These are phyloP conservation scores for Vitis hybrid DNA, from an alignment of 177 flowering plant species.

Conservation along the genomic window DNA sequence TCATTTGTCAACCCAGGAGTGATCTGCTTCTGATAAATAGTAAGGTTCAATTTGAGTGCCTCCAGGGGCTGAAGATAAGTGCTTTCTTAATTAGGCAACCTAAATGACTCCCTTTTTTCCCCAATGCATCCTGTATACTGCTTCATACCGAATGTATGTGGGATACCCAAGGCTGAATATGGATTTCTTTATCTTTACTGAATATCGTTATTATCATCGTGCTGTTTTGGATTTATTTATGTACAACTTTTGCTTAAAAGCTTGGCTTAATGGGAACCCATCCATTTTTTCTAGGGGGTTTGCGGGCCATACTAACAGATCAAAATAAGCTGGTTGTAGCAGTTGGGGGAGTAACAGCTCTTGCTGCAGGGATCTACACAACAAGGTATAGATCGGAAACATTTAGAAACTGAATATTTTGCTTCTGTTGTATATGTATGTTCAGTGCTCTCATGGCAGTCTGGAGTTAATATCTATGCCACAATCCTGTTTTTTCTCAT, in stretches of 20 bases:
- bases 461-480: too few relatives aligned
- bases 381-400: slow-evolving; percentile 57
- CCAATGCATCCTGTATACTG: too few relatives aligned
- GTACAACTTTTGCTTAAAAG: neutral
- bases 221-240: neutral
- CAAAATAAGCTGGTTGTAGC: slow-evolving; percentile 89
- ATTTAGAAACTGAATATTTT: too few relatives aligned
- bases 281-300: slow-evolving; percentile 61
- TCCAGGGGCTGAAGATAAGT: too few relatives aligned
- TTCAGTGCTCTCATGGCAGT: neutral
- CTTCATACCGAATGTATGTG: too few relatives aligned
- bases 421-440: neutral
- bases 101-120: too few relatives aligned
- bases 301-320: slow-evolving; percentile 84
- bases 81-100: too few relatives aligned
- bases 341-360: slow-evolving; percentile 96
- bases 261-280: neutral
- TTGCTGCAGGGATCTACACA: slow-evolving; percentile 95
- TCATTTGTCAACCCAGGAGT: too few relatives aligned
- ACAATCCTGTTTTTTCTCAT: neutral
- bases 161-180: too few relatives aligned
- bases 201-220: neutral
- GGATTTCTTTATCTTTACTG: neutral
- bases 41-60: too few relatives aligned
- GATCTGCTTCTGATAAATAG: too few relatives aligned